Base-by-base conservation (phyloP, 1,139 yeast species). In the Pneumocystis murina region DNA sequence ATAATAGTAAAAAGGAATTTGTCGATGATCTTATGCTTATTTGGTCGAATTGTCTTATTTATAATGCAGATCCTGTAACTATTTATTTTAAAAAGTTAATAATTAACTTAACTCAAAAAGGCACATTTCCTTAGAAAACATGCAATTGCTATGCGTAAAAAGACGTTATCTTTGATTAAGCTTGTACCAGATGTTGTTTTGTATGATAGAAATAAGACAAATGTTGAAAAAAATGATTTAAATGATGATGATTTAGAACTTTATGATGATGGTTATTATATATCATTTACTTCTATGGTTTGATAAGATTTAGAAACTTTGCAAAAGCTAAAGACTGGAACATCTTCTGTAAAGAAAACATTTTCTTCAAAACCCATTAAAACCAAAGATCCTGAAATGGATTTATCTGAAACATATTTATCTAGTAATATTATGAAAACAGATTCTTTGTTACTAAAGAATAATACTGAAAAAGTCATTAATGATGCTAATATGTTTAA, bases 121-220 rank as follows among this genome's bases (percentile, higher is more conserved):
- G 55, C 85, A 67, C 97, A 94, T 74, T 91, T 87, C 69, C 75
- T 92, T 58, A 79, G 99, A 65, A 88, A 85, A 0, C 97, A 92
- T 76, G 98, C 98, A 0, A 75, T 87, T 62, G 97, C 97, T 2
- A 94, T 92, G 98, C 95, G 90, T 69, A 89, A 88, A 74, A 88
- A 87, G 72, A 84, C 97, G 0, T 73, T 84, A 64, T 81, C 84
- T 64, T 77, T 92, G 64, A 80, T 84, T 8, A 96, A 96, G 0
- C 76, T 88, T 65, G 91, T 92, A 43, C 98, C 99, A 0, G 94
- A 92, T 70, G 87, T 92, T 62, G 80, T 83, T 0, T 81, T 92
- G 4, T 80, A 92, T 68, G 90, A 84, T 71, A 77, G 97, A 60
- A 82, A 88, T 0, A 97, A 92, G 65, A 85, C 90, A 1, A 97